Percentiles rank a stretch among this genome's conserved stretches.
Conservation (phyloP, 495 filamentous ascomycete species). For the Aspergillus cristatus region DNA sequence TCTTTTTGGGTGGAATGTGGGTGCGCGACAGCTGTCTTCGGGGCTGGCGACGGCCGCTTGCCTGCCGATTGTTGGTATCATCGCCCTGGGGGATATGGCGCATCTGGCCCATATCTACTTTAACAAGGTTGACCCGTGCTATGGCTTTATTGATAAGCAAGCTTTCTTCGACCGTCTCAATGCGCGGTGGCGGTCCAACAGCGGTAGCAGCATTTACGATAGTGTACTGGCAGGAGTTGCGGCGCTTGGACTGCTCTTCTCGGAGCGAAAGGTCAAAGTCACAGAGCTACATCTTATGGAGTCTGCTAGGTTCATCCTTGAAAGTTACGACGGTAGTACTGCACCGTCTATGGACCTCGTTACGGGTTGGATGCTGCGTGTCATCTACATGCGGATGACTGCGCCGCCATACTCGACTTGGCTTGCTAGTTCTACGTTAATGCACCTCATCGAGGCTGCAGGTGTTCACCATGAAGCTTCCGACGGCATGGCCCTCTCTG, state of each 20-base stretch:
- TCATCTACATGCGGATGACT: conserved; percentile 39
- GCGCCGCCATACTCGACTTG: conserved; percentile 37
- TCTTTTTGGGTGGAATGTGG: conserved; percentile 46
- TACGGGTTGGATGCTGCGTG: conserved; percentile 36
- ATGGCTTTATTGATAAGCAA: conserved; percentile 36
- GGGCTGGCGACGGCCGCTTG: not conserved
- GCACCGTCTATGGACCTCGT: conserved; percentile 25
- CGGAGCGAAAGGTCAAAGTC: conserved; percentile 13
- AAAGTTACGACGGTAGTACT: conserved; percentile 13
- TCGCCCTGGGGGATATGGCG: conserved; percentile 26
- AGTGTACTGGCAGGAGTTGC: conserved; percentile 32
- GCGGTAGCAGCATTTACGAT: conserved; percentile 21
- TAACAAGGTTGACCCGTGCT: conserved; percentile 35
- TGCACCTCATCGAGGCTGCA: conserved; percentile 43
- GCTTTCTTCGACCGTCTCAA: conserved; percentile 21
- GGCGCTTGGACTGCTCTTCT: conserved; percentile 36
- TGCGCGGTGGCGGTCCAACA: conserved; percentile 20
- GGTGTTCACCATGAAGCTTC: conserved; percentile 31
- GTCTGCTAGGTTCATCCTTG: conserved; percentile 26
- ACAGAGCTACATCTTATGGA: conserved; percentile 30
- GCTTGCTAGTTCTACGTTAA: conserved; percentile 40
- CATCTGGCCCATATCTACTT: conserved; percentile 36
- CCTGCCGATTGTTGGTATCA: conserved; percentile 23
- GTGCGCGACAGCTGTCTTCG: conserved; percentile 24
- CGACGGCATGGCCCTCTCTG: not conserved